Evolutionary conservation across 2,329 filamentous ascomycete species (phyloP).

Genomic region (Fusarium mundagurra): DNA sequence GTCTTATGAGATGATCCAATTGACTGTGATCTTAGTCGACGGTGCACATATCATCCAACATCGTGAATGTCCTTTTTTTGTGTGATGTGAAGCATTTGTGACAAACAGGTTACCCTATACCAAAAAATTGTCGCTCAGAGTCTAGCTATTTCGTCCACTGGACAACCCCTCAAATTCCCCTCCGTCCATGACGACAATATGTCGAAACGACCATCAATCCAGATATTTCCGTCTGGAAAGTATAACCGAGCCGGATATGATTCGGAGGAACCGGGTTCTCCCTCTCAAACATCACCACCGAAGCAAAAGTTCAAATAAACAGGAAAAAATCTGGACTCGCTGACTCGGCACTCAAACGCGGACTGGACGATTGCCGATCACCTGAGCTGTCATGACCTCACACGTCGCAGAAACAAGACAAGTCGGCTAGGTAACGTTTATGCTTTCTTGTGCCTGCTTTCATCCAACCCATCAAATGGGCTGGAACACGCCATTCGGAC

Average conservation of each 20-base stretch:
- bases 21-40: background rate
- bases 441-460: background rate
- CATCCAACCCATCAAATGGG: background rate
- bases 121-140: background rate
- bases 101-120: constrained; percentile 10
- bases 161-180: background rate
- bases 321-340: constrained; percentile 10
- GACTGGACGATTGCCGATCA: constrained; percentile 20
- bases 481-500: background rate
- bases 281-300: constrained; percentile 1
- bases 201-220: background rate
- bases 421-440: constrained; percentile 1
- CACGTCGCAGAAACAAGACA: constrained; percentile 6
- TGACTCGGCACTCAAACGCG: constrained; percentile 13
- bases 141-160: background rate
- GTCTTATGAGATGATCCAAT: background rate
- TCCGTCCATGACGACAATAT: constrained; percentile 16
- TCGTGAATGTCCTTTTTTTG: background rate
- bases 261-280: constrained; percentile 15
- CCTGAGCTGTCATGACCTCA: constrained; percentile 20
- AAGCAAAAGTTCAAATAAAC: constrained; percentile 13
- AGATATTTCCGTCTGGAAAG: background rate
- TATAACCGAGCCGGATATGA: constrained; percentile 14
- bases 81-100: background rate
- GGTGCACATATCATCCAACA: background rate